Percentiles rank a stretch among this genome's conserved stretches.
Conservation (phyloP, 148 eudicot genomes). For the Rhododendron mucronatum region DNA sequence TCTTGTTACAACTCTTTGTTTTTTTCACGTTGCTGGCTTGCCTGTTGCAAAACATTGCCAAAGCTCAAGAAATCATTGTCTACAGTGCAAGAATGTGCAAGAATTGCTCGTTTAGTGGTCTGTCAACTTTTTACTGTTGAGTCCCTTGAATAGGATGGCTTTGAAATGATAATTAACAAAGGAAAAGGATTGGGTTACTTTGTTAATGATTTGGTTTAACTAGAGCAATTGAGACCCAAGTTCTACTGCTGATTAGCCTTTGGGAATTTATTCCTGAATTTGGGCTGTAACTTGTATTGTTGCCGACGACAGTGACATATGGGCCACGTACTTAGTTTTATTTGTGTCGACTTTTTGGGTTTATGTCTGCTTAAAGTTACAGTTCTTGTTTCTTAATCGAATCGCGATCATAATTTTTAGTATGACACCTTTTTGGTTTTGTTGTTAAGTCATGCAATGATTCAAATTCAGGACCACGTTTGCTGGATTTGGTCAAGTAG, state of each 20-base stretch:
- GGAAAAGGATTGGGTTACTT: neutral
- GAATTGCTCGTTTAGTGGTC: neutral
- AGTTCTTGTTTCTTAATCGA: neutral
- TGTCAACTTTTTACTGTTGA: neutral
- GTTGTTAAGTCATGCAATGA: neutral
- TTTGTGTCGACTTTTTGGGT: neutral
- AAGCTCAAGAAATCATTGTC: neutral
- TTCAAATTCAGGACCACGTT: neutral
- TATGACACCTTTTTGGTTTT: neutral
- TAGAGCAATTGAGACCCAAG: neutral
- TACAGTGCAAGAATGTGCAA: neutral
- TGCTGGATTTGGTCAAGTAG: neutral
- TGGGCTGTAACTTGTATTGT: no score
- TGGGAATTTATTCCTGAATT: no score
- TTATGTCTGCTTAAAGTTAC: no score
- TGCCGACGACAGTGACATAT: no score
- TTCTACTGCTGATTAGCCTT: neutral
- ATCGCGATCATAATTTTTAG: neutral
- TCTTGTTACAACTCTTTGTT: neutral
- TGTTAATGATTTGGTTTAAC: neutral
- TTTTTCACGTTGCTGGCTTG: neutral
- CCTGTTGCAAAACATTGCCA: neutral
- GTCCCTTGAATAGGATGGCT: neutral
- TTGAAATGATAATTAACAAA: neutral
- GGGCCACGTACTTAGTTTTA: no score